Base-by-base conservation (phyloP, 2,329 filamentous ascomycete genomes). In the Mycocentrospora acerina region DNA sequence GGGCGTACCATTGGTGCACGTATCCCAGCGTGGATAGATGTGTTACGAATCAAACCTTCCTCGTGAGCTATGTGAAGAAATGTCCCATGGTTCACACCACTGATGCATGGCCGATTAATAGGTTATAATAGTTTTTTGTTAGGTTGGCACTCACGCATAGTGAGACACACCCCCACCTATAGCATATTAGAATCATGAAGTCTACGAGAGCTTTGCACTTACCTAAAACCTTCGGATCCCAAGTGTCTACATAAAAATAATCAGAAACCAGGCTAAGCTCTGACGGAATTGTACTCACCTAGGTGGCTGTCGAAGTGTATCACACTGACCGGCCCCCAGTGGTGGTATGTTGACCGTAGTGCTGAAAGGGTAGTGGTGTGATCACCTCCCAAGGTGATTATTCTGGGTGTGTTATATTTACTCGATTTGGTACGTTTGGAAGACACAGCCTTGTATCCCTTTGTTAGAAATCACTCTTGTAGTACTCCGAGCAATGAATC, bases 61-160 rank as follows among this genome's bases (percentile, higher is more conserved):
- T 83, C 79, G 48, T 82, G 77, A 0, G 80, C 79, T 25, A 82
- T 78, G 47, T 82, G 78, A 11, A 82, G 62, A 54, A 81, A 82
- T 0, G 80, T 83, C 25, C 80, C 80, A 52, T 83, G 79, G 40
- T 82, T 82, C 3, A 81, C 63, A 3, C 73, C 76, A 27, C 59
- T 63, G 26, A n/a, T 5, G 7, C 30, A 15, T 24, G n/a, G 18
- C 16, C 9, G 1, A 8, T 57, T 18, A 57, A 46, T 27, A 30
- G 24, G 7, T 1, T 10, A 14, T 11, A 32, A 8, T 0, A 4
- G 14, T 17, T 3, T 10, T 2, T 17, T 15, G 5, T 13, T n/a
- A 10, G 12, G 7, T 10, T n/a, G 4, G 18, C 4, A 67, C 75
- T 61, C 62, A 77, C 70, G 78, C 78, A 47, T 83, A 82, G 46